Evolutionary conservation across 1,284 basidiomycete genomes (phyloP), one percentile per base, ranked within the genome.

Genomic region (Nidula niveotomentosa): DNA sequence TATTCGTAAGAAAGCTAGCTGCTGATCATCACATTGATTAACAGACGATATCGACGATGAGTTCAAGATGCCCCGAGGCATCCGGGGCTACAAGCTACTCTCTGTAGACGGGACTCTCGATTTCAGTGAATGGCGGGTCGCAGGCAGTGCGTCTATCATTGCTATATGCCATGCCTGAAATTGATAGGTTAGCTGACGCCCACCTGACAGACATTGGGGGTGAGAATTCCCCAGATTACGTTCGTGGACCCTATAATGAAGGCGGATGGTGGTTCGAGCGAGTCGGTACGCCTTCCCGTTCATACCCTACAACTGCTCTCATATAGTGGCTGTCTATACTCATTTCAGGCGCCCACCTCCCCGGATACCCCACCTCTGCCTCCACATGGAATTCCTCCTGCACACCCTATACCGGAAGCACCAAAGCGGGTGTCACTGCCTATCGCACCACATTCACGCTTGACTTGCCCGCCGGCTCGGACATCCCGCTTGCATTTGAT

Each of bases 261-360:
- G 80, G 80, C 6, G 81, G 81, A 0, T 72, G 79, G 53, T 77
- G 73, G 61, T 79, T 73, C 39, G 81, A 84, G 60, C 74, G 80
- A 13, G 58, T 69, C 48, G 79, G 79, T 62, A 70, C 64, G 76
- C 52, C 15, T 41, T 41, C 18, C n/a, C 45, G 3, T 47, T 23
- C 30, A 6, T 7, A 15, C 36, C 7, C 49, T 34, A 17, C 9
- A 34, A 51, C 46, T 17, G 15, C 15, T 15, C 23, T 1, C 2
- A 48, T 5, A 12, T 8, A 48, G 6, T 15, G n/a, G 33, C 39
- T 18, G 6, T 49, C 15, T 51, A 6, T 51, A 3, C 23, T 6
- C 10, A 23, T 13, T 8, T 41, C 13, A 73, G 71, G 70, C 39
- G 69, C 71, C 2, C 78, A 80, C 59, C 68, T 81, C 4, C 79